These are phyloP conservation scores for Carpinus fangiana DNA, from an alignment of 306 rosid species.

Conservation along the genomic window DNA sequence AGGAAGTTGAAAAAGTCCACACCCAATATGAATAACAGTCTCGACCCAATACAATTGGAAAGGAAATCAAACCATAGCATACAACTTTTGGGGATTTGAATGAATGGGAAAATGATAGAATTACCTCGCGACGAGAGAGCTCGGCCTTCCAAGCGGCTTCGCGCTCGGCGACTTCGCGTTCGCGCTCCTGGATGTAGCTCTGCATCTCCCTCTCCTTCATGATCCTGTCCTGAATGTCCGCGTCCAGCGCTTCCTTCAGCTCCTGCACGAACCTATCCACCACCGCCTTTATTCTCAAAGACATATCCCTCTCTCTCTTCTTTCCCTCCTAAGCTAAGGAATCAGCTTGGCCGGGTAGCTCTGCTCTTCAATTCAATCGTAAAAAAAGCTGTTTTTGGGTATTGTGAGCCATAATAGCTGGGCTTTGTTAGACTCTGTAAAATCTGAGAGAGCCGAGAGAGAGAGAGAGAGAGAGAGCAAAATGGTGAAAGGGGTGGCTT, in stretches of 20 bases:
- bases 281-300: constrained; percentile 86
- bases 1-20: not conserved
- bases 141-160: constrained; percentile 99
- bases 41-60: not conserved
- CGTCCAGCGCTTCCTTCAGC: constrained; percentile 92
- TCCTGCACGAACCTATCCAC: constrained; percentile 94
- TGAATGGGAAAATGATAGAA: constrained; percentile 3
- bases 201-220: constrained; percentile 99
- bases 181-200: constrained; percentile 94
- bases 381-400: no score
- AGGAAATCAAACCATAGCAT: no score
- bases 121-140: constrained; percentile 98
- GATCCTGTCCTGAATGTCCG: constrained; percentile 91
- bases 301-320: constrained; percentile 45
- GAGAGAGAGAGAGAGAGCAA: not conserved
- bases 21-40: not conserved
- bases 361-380: no score
- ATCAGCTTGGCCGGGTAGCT: no score
- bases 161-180: constrained; percentile 98
- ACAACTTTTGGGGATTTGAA: no score
- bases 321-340: no score
- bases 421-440: no score
- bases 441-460: no score
- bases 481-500: not conserved
- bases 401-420: no score